Conservation (phyloP, 2,329 filamentous ascomycete genomes). For the Epichloe uncinata region DNA sequence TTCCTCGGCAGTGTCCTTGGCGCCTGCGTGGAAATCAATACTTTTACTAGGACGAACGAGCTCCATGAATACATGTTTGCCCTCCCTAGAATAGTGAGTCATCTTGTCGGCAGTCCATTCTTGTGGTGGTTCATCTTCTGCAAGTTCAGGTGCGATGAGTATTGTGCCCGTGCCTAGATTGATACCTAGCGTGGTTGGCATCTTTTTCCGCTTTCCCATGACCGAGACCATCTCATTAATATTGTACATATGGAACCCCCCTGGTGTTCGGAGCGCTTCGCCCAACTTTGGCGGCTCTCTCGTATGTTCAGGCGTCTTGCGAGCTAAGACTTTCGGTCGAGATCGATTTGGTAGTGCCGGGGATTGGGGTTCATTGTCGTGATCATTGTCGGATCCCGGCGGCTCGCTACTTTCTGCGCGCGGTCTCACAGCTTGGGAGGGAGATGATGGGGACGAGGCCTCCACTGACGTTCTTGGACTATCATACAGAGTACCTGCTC, state of each 20-base stretch:
- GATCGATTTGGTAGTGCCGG: constrained; percentile 28
- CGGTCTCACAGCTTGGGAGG: constrained; percentile 15
- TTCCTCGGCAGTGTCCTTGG: constrained; percentile 91
- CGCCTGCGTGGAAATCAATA: constrained; percentile 90
- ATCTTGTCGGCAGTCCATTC: constrained; percentile 93
- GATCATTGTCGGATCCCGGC: constrained; percentile 17
- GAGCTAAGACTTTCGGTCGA: constrained; percentile 6
- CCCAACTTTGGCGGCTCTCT: neutral
- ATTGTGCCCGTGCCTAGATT: constrained; percentile 81
- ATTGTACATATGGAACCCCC: constrained; percentile 88
- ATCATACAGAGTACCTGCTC: constrained; percentile 43
- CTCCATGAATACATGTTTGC: constrained; percentile 95
- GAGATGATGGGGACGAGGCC: constrained; percentile 12
- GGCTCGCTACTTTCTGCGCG: constrained; percentile 15
- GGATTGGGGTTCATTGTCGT: constrained; percentile 19
- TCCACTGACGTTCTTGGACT: constrained; percentile 23
- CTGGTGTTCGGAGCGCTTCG: constrained; percentile 46
- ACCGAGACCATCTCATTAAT: constrained; percentile 96
- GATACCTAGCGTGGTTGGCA: constrained; percentile 93
- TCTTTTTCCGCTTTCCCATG: constrained; percentile 94
- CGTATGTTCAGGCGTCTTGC: neutral
- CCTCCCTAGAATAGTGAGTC: constrained; percentile 95
- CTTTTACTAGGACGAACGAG: constrained; percentile 86
- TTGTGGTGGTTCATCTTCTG: constrained; percentile 68
- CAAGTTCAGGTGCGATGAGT: constrained; percentile 77